Base-by-base conservation (phyloP, 768 basidiomycete genomes). In the Collybiopsis luxurians region DNA sequence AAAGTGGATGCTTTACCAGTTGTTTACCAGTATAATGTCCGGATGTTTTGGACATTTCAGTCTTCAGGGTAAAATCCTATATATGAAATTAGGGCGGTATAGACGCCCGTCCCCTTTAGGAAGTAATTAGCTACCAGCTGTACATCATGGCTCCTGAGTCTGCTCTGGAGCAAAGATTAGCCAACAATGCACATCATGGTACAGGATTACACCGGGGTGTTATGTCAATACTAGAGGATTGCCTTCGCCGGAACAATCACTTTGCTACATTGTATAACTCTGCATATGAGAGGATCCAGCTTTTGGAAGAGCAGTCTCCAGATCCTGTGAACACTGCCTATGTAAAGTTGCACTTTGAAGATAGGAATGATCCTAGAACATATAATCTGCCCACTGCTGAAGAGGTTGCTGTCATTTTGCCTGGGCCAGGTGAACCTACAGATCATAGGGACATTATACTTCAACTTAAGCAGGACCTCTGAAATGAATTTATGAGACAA, bases 341-440 rank as follows among this genome's bases (percentile, higher is more conserved):
- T 34, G 13, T 34, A 5, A 34, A 34, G 31, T 13, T 34, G 5
- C 47, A 53, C 23, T 34, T 34, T 34, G 6, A 6, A 6, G 31
- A 34, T 13, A 13, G 5, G 5, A 34, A 34, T 34, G 76, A 79
- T 66, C 60, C 49, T 0, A 63, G 71, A 3, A 53, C 66, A 15
- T 77, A 79, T 49, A 78, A 79, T 60, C 56, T 73, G 0, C 75
- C 78, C 1, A 71, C 69, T 28, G 65, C 69, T 0, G 60, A 73
- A 43, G 77, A 79, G 46, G 69, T 79, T 48, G 76, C 70, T 44
- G 71, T 68, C 0, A 61, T 79, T 15, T 39, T 77, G 38, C 72
- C 73, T 54, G 66, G 66, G 1, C 64, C 67, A 64, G 71, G 63
- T 12, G 53, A 59, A 2, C 26, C 63, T 2, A 21, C 46, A 11